Evolutionary conservation across 148 eudicot species (phyloP).

Genomic region (Camellia granthamiana): DNA sequence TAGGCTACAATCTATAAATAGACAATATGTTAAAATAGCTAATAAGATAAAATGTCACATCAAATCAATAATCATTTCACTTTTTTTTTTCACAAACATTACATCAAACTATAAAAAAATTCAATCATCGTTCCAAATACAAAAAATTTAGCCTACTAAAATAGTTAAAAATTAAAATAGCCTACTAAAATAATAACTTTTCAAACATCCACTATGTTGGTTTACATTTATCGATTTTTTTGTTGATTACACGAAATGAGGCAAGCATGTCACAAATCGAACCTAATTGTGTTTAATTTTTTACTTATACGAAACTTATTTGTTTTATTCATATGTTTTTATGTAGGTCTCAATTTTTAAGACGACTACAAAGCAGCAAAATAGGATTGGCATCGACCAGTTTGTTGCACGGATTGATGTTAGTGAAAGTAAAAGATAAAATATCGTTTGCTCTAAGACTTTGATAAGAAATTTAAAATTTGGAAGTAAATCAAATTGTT

Average conservation of each 20-base stretch:
- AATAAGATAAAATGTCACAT: too few species aligned
- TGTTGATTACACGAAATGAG: not conserved
- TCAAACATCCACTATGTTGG: not conserved
- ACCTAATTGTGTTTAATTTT: not conserved
- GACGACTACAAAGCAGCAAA: conserved; percentile 44
- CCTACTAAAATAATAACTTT: too few species aligned
- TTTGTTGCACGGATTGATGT: conserved; percentile 68
- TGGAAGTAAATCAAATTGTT: too few species aligned
- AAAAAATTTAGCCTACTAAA: too few species aligned
- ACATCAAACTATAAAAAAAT: too few species aligned
- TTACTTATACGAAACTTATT: not conserved
- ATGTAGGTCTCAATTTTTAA: conserved; percentile 72
- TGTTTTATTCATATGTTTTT: conserved; percentile 1
- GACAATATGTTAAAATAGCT: too few species aligned
- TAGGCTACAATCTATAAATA: too few species aligned
- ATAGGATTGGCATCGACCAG: conserved; percentile 47
- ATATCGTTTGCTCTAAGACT: not conserved
- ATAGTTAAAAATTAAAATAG: too few species aligned
- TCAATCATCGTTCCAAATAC: too few species aligned
- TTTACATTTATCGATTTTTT: not conserved
- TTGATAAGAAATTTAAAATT: not conserved
- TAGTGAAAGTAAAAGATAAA: not conserved
- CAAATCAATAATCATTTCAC: too few species aligned
- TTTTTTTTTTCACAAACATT: too few species aligned
- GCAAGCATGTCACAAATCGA: not conserved